Base-by-base conservation (phyloP, 352 stramenopile genomes). In the Phytophthora fragariaefolia region DNA sequence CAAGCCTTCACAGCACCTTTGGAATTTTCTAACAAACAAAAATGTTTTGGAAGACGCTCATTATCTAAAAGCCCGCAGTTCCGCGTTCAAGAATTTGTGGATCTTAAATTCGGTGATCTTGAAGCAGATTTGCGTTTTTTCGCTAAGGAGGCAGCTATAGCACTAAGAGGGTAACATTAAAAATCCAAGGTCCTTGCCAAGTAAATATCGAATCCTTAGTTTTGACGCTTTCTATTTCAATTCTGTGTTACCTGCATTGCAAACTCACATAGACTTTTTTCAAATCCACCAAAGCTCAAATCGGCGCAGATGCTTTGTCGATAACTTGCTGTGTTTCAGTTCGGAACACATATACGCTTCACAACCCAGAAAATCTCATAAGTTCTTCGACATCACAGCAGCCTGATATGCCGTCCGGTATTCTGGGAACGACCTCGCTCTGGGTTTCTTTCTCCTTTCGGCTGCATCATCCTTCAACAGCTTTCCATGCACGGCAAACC, bases 351-450 rank as follows among this genome's bases (percentile, higher is more conserved):
- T 10, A 72, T 75, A 22, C 78, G 79, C 48, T 86, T 72, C 83
- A 90, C 90, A 30, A 87, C 82, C 22, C 82, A 80, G 28, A 90
- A 87, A 34, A 66, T 70, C 57, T 88, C 69, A 46, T 67, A 61
- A 4, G 80, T 83, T 91, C 82, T 28, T 77, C 9, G 42, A 92
- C 43, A 59, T 88, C 82, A 27, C 83, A 92, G 67, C 86, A 92
- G 4, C 83, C 83, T 2, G 82, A 75, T 0, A 71, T 50, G 12
- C 64, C 58, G 15, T 68, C 34, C 5, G 54, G 63, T 10, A 87
- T 68, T 20, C 63, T 28, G 28, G 74, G 50, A 22, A 67, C 49
- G 57, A 63, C 90, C 83, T 1, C 72, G 17, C n/a, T 71, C 38
- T 1, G 78, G 80, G 6, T 79, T 55, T 6, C 81, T 73, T 20